Percentiles rank a stretch among this genome's conserved stretches.
These are phyloP conservation scores for Pseudonectria foliicola DNA, from an alignment of 2,329 filamentous ascomycete genomes.

Conservation along the genomic window DNA sequence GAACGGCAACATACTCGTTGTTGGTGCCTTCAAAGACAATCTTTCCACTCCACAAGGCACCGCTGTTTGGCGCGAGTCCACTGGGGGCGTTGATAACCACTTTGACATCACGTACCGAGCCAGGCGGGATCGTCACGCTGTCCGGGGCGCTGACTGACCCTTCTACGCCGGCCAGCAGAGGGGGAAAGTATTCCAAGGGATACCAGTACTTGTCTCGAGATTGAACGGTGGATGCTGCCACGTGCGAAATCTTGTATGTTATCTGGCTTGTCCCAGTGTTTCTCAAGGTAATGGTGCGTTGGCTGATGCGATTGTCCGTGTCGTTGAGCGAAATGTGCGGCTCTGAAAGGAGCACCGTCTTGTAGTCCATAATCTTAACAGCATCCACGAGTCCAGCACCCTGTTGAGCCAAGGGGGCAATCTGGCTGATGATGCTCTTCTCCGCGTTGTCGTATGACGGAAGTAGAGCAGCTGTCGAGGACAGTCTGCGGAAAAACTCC, in stretches of 20 bases:
- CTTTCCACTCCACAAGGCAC: conserved; percentile 17
- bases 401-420: conserved; percentile 12
- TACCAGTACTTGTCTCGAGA: conserved; percentile 7
- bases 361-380: conserved; percentile 7
- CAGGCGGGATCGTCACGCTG: conserved; percentile 1
- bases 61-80: conserved; percentile 6
- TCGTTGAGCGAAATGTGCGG: conserved; percentile 11
- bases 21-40: conserved; percentile 12
- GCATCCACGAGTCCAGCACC: conserved; percentile 15
- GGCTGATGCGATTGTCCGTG: conserved; percentile 11
- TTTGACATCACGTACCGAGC: neutral
- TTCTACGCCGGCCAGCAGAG: neutral
- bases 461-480: conserved; percentile 6
- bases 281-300: conserved; percentile 9
- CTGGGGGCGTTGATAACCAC: conserved; percentile 5
- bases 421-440: neutral
- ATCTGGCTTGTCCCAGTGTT: conserved; percentile 6
- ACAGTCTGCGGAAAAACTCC: conserved; percentile 8
- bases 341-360: conserved; percentile 7
- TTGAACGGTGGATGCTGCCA: conserved; percentile 5
- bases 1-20: conserved; percentile 9
- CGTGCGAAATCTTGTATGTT: conserved; percentile 11
- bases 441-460: conserved; percentile 5
- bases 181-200: conserved; percentile 9
- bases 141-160: conserved; percentile 5